Evolutionary conservation across 177 flowering plant species (phyloP).

Genomic region (Vitis hybrid): DNA sequence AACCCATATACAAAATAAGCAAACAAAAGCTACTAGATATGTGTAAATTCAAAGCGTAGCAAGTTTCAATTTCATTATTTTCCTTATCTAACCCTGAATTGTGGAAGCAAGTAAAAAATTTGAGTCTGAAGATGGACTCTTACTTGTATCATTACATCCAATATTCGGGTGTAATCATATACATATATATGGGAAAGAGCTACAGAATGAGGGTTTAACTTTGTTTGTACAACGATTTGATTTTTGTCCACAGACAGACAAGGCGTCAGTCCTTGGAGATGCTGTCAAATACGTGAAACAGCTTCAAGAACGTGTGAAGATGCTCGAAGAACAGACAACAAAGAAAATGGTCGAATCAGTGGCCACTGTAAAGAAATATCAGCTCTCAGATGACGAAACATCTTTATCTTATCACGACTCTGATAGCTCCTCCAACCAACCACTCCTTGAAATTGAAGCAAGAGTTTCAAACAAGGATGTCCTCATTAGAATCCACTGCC

Average conservation of each 20-base stretch:
- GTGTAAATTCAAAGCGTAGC: too few species aligned
- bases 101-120: too few species aligned
- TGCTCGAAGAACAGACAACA: conserved; percentile 25
- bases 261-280: conserved; percentile 36
- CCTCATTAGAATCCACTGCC: conserved; percentile 39
- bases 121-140: too few species aligned
- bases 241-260: conserved; percentile 25
- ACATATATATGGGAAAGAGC: not conserved
- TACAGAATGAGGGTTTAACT: not conserved
- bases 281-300: conserved; percentile 34
- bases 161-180: too few species aligned
- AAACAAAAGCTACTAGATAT: too few species aligned
- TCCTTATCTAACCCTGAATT: too few species aligned
- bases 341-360: conserved; percentile 25
- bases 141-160: too few species aligned
- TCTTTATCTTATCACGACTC: conserved; percentile 10
- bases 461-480: conserved; percentile 36
- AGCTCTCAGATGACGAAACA: conserved; percentile 1
- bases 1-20: too few species aligned
- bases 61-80: too few species aligned
- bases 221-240: not conserved
- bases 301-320: conserved; percentile 30
- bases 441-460: conserved; percentile 41
- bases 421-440: conserved; percentile 11
- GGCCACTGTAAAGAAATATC: conserved; percentile 20